Conservation (phyloP, 2,329 filamentous ascomycete genomes). For the Microcyclospora tardicrescens region DNA sequence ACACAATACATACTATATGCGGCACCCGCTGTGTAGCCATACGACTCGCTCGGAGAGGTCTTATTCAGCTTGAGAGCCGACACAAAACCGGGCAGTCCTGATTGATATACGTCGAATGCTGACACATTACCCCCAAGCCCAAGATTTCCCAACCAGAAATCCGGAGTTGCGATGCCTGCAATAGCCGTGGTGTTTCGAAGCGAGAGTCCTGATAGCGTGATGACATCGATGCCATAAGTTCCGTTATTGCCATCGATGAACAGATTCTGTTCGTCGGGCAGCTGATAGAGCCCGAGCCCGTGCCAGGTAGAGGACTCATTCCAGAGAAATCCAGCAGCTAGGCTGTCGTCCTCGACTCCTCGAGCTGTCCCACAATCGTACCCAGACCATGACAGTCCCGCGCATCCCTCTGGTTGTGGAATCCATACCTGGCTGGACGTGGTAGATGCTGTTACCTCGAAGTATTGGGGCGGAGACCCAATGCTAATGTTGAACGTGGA, state of each 20-base stretch:
- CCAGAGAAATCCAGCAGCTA: constrained; percentile 12
- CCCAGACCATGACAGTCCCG: constrained; percentile 6
- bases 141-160: constrained; percentile 27
- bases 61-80: constrained; percentile 10
- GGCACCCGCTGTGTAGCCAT: constrained; percentile 30
- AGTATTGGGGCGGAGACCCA: constrained; percentile 14
- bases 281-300: constrained; percentile 20
- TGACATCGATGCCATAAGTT: constrained; percentile 24
- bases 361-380: constrained; percentile 17
- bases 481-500: constrained; percentile 13
- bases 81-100: constrained; percentile 21
- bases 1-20: constrained; percentile 5
- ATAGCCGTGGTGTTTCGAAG: constrained; percentile 13
- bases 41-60: constrained; percentile 24
- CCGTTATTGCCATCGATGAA: constrained; percentile 21
- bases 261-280: constrained; percentile 18
- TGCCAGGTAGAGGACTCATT: constrained; percentile 24
- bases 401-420: constrained; percentile 23
- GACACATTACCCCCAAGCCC: constrained; percentile 20
- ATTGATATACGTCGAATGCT: constrained; percentile 18
- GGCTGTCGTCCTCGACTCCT: constrained; percentile 18
- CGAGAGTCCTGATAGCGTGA: constrained; percentile 14
- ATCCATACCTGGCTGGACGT: constrained; percentile 24
- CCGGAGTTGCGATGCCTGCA: constrained; percentile 22
- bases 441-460: constrained; percentile 15